A percentile compares a stretch with the other conserved stretches of the same genome.
phyloP scores from a whole-genome alignment of 139 green algal genomes.

The Astrephomene gubernaculifera region DNA sequence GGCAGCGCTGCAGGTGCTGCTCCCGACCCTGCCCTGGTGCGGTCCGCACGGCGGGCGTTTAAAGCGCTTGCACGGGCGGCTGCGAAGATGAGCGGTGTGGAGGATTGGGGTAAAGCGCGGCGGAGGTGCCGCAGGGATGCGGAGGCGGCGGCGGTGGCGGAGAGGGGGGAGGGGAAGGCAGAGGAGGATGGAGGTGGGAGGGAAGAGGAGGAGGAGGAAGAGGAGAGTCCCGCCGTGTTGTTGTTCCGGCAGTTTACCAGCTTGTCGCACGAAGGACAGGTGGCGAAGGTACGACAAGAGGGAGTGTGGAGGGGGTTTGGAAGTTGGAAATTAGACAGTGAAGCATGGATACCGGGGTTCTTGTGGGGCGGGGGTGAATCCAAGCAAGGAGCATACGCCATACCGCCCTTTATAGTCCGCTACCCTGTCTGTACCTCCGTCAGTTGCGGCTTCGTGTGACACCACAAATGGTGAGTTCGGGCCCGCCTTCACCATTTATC shows the following conservation, averaged over 20 bases:
- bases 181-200: background rate
- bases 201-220: slow-evolving; percentile 1
- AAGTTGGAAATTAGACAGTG: no score
- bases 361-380: no score
- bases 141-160: background rate
- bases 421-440: no score
- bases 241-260: slow-evolving; percentile 37
- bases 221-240: slow-evolving; percentile 1
- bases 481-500: no score
- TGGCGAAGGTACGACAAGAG: slow-evolving; percentile 2
- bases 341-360: no score
- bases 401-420: no score
- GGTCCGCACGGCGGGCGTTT: background rate
- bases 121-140: background rate
- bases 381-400: no score
- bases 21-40: background rate
- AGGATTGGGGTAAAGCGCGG: background rate
- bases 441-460: no score
- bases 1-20: background rate
- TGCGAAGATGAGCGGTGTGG: background rate
- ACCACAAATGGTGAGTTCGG: no score
- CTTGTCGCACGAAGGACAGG: slow-evolving; percentile 27
- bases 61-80: slow-evolving; percentile 19
- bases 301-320: no score
- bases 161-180: background rate